Evolutionary conservation across 345 rosid genomes (phyloP), one percentile per base, ranked within the genome.

Genomic region (Lepidium didymum): DNA sequence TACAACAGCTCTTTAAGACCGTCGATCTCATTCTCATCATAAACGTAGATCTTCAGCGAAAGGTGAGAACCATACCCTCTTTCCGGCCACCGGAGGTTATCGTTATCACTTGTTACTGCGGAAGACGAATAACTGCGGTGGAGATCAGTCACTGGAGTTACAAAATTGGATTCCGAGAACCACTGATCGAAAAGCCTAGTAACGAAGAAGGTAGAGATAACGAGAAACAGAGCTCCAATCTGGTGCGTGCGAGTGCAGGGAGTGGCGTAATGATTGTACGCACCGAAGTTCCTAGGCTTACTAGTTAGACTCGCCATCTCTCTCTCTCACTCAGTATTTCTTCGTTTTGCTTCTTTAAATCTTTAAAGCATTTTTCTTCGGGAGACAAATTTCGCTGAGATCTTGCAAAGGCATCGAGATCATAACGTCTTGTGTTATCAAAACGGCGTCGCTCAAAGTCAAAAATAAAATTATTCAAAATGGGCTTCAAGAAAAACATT

Each of bases 231-330:
- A 40, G 96, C 94, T 19, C 88, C 94, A 74, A 90, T 87, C 95
- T 86, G 96, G 75, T 93, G 95, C n/a, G 80, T 68, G 76, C 96
- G 98, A 13, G 89, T 81, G 85, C 96, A 93, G 51, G 89, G 78
- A 34, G 87, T 79, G 38, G 66, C 14, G 67, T 56, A 64, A 68
- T 78, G 80, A 73, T 75, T 67, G 59, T 85, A 81, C 16, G 83
- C 70, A 12, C 75, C 66, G 54, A 79, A 74, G 76, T 69, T 70
- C 66, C 87, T 64, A 57, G 85, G 77, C 79, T 79, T 81, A 68
- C 73, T 80, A 59, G 52, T 71, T 45, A 64, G 35, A 75, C 87
- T 85, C 56, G 82, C 78, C 82, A 75, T 81, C 27, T 38, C 29
- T 34, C 49, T 15, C 43, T n/a, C 55, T 53, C 64, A 1, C 37